phyloP scores from a whole-genome alignment of 306 rosid genomes.

The Urtica urens region DNA sequence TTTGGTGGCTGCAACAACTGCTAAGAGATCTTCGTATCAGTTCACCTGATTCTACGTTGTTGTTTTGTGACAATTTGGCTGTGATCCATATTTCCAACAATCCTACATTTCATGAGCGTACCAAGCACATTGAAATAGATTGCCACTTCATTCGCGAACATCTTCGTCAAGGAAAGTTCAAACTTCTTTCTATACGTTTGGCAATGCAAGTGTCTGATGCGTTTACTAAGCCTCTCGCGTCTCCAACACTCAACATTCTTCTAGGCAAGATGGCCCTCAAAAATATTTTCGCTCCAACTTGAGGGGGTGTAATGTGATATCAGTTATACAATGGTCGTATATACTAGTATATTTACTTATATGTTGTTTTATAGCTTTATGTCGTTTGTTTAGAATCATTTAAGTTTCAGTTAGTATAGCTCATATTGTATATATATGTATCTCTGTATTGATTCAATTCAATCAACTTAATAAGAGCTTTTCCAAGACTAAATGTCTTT shows the following conservation, averaged over 20 bases:
- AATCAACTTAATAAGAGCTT: too few relatives aligned
- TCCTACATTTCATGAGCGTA: neutral
- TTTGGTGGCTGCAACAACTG: neutral
- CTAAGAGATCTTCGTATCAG: neutral
- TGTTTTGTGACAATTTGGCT: neutral
- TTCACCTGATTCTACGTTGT: too few relatives aligned
- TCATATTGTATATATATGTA: too few relatives aligned
- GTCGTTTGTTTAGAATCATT: too few relatives aligned
- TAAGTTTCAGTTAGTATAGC: too few relatives aligned
- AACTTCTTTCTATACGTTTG: too few relatives aligned
- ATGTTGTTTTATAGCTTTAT: too few relatives aligned
- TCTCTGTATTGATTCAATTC: too few relatives aligned
- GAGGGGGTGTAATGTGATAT: slow-evolving; percentile 6
- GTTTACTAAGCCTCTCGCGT: neutral
- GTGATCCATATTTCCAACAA: neutral
- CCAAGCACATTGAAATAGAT: neutral
- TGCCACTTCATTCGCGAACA: neutral
- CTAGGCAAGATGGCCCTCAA: slow-evolving; percentile 1
- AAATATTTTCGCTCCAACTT: neutral
- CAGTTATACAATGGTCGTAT: too few relatives aligned
- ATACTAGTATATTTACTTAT: too few relatives aligned
- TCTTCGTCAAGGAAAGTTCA: neutral
- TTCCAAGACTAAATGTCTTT: too few relatives aligned
- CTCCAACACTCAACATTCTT: neutral
- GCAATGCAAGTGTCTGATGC: neutral